Percentiles rank a stretch among this genome's conserved stretches.
Conservation (phyloP, 2,329 filamentous ascomycete genomes). For the Aspergillus sp. region DNA sequence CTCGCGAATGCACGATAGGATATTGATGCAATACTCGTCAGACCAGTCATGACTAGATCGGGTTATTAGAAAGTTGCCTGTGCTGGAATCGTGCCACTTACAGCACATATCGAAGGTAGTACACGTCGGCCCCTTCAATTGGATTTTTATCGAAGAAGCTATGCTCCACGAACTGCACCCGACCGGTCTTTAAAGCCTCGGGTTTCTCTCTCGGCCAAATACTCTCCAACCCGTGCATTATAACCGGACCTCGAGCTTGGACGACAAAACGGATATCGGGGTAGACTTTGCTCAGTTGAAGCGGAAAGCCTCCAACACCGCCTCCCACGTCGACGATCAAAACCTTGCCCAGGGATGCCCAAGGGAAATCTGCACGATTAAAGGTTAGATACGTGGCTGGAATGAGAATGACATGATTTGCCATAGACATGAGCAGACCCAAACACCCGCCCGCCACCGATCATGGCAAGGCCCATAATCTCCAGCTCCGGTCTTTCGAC, state of each 20-base stretch:
- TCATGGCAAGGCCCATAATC: slow-evolving; percentile 9
- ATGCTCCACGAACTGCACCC: slow-evolving; percentile 4
- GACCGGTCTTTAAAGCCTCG: background rate
- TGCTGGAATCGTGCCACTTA: background rate
- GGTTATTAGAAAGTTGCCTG: background rate
- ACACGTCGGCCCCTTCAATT: slow-evolving; percentile 5
- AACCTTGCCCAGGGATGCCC: background rate
- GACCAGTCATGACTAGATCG: slow-evolving; percentile 11
- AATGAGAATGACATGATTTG: background rate
- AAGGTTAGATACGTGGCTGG: background rate
- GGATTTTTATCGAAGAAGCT: slow-evolving; percentile 9
- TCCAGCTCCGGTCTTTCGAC: slow-evolving; percentile 6
- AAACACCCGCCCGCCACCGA: slow-evolving; percentile 8
- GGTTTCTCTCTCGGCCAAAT: slow-evolving; percentile 6
- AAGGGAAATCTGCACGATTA: slow-evolving; percentile 5
- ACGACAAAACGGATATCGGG: slow-evolving; percentile 2
- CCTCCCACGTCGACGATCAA: slow-evolving; percentile 11
- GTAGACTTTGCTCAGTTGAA: slow-evolving; percentile 5
- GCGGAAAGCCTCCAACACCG: slow-evolving; percentile 10
- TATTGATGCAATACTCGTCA: slow-evolving; percentile 9
- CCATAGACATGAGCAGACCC: slow-evolving; percentile 7
- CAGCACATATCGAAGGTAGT: slow-evolving; percentile 11
- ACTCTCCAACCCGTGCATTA: background rate
- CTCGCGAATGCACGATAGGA: slow-evolving; percentile 5
- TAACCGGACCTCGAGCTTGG: slow-evolving; percentile 3